phyloP scores from a whole-genome alignment of 2,329 filamentous ascomycete genomes.

The Bertia moriformis region DNA sequence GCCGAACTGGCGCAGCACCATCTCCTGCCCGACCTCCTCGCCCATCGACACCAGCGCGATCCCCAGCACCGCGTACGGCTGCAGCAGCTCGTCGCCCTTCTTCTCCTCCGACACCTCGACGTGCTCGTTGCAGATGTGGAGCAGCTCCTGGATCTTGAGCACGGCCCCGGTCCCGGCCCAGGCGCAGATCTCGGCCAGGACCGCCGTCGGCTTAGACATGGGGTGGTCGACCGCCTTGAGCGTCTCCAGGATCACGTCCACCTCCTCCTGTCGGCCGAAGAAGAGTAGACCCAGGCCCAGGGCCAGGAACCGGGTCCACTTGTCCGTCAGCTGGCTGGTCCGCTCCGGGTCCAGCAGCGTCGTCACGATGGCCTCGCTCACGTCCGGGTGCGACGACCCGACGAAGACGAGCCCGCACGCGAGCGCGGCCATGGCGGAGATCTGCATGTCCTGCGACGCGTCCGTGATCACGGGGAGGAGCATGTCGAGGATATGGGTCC shows the following conservation, averaged over 20 bases:
- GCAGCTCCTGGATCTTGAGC: conserved; percentile 87
- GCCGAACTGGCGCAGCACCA: conserved; percentile 93
- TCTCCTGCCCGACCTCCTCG: conserved; percentile 94
- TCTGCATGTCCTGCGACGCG: conserved; percentile 75
- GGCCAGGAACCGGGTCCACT: conserved; percentile 95
- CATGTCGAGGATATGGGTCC: conserved; percentile 74
- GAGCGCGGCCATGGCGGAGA: conserved; percentile 89
- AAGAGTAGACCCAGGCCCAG: conserved; percentile 85
- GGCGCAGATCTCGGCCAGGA: conserved; percentile 88
- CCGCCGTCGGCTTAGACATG: conserved; percentile 88
- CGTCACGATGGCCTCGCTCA: conserved; percentile 81
- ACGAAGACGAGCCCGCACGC: conserved; percentile 84
- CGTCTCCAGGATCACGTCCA: conserved; percentile 94
- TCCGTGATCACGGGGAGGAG: conserved; percentile 80
- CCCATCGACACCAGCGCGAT: conserved; percentile 94
- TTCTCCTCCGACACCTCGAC: conserved; percentile 89
- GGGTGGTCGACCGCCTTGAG: conserved; percentile 94
- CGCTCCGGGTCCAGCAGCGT: conserved; percentile 89
- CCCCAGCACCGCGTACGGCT: conserved; percentile 89
- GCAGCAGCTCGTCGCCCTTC: conserved; percentile 86
- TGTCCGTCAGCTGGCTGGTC: conserved; percentile 81
- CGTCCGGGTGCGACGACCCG: conserved; percentile 78
- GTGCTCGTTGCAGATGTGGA: conserved; percentile 96
- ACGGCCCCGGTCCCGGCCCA: conserved; percentile 97
- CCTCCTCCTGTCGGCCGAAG: conserved; percentile 93